Base-by-base conservation (phyloP, 2,329 filamentous ascomycete genomes). In the Alternaria conjuncta region DNA sequence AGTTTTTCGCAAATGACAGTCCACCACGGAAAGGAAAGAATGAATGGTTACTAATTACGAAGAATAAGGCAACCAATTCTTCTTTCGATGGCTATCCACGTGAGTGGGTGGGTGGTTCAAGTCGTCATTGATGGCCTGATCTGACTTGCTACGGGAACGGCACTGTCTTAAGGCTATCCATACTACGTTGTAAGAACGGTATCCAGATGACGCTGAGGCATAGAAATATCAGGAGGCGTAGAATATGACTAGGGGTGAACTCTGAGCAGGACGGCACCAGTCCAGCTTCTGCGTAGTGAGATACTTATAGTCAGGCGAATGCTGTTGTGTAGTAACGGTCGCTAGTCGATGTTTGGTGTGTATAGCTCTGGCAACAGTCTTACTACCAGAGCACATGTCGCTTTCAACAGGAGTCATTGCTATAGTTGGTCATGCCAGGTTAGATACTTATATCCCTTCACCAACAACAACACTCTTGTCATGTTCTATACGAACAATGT, bases 401-500 rank as follows among this genome's bases (percentile, higher is more conserved):
- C 32, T 41, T 41, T 15, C 30, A 36, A 6, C 8, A 4, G 13
- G 30, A 32, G 30, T 4, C 1, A 32, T 32, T 32, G 30, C 4
- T 32, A 32, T 32, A 32, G 3, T 4, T 15, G 30, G 30, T 15
- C 30, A 15, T 32, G 30, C 3, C 12, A 6, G 30, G 0, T 15
- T 4, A 15, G 6, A 15, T 32, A 7, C 30, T 9, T 41, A 2
- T 41, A 41, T 18, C 9, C 36, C 36, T 57, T 26, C 12, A 21
- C 21, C 51, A 25, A 23, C n/a, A 41, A 61, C 44, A 57, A 45
- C 45, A 50, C 51, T 49, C 30, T 56, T 45, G 59, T 44, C 13
- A 44, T 60, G 53, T 36, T 55, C 45, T 68, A 57, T 61, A 69
- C 55, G 61, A 62, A 53, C 51, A 57, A 57, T 57, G 64, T 55